Evolutionary conservation across 1,284 basidiomycete species (phyloP), one percentile per base, ranked within the genome.

Genomic region (Apiotrichum akiyoshidainum): DNA sequence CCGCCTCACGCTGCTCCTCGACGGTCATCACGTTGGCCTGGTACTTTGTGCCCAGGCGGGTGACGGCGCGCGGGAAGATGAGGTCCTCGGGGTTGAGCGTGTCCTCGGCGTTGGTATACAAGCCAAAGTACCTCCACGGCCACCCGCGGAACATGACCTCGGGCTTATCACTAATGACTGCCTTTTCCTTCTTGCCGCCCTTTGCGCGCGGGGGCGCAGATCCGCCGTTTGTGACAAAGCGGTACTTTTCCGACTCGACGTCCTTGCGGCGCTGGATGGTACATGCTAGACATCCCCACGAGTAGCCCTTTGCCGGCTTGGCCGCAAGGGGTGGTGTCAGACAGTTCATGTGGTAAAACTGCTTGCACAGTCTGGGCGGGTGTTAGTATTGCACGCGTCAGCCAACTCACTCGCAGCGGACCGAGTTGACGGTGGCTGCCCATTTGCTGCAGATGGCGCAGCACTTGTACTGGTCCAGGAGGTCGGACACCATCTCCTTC

Each of bases 281-380:
- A 75, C 95, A 98, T 0, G 91, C 89, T 0, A 90, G 90, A 69
- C 96, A 99, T 5, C 92, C 92, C 95, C 95, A 99, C 37, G 91
- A 92, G 79, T 97, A 98, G 26, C 96, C 96, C 65, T 93, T 87
- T 19, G 93, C 91, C 2, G 95, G 96, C 77, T 98, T 98, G 5
- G 89, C 88, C n/a, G 84, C 80, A n/a, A 99, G 81, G 2, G 95
- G 94, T 22, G 96, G 95, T 61, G 88, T 88, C 54, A 97, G 87
- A 72, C 95, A 99, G 59, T 81, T 77, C 90, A 98, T 97, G 78
- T 99, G 95, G 79, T 93, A 99, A 80, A 87, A 90, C 62, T 86
- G 85, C 78, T 93, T 92, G 83, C 95, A 99, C 40, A 88, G 83
- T 75, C 76, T 78, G 54, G 4, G 12, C n/a, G 12, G 37, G 53